Conservation (phyloP, 169 alveolate species). For the Plasmodium gallinaceum region DNA sequence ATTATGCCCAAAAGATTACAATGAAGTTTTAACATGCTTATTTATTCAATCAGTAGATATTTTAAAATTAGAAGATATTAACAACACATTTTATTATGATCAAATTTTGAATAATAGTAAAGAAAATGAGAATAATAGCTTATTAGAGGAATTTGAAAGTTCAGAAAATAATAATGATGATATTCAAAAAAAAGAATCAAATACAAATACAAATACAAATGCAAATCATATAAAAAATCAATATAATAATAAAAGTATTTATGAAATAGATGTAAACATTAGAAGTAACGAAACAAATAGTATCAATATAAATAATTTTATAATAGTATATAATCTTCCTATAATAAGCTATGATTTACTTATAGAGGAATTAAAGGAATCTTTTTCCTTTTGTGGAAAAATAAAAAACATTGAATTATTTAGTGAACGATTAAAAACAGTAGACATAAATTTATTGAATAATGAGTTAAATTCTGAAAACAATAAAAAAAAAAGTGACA, state of each 20-base stretch:
- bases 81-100: constrained; percentile 64
- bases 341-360: constrained; percentile 49
- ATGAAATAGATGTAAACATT: constrained; percentile 63
- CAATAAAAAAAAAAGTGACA: not conserved
- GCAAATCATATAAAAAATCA: constrained; percentile 4
- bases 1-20: constrained; percentile 56
- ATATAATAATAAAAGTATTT: constrained; percentile 24
- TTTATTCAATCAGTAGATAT: constrained; percentile 67
- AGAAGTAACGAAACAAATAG: not conserved
- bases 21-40: constrained; percentile 44
- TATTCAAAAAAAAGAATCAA: not conserved
- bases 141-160: constrained; percentile 1
- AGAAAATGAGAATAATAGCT: not conserved
- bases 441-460: constrained; percentile 40
- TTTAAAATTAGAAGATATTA: constrained; percentile 63
- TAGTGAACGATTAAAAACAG: constrained; percentile 63
- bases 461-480: constrained; percentile 2
- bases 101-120: constrained; percentile 24
- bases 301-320: constrained; percentile 42
- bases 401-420: constrained; percentile 61
- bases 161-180: constrained; percentile 4
- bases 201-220: not conserved
- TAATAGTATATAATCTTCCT: constrained; percentile 56
- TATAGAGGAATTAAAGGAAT: constrained; percentile 35
- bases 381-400: constrained; percentile 69